phyloP scores from a whole-genome alignment of 495 filamentous ascomycete species.

The Terfezia boudieri region DNA sequence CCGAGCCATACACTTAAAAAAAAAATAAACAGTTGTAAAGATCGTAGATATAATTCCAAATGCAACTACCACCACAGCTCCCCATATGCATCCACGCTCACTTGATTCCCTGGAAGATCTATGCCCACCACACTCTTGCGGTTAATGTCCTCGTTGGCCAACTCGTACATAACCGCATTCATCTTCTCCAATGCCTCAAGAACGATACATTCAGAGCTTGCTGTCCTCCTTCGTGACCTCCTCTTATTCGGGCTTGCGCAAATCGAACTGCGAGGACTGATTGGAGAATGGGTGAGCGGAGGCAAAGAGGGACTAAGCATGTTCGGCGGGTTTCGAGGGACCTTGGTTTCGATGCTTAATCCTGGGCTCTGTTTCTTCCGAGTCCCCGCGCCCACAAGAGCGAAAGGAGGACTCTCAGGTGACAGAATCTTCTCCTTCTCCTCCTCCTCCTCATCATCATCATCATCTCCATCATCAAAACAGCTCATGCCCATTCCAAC shows the following conservation, averaged over 20 bases:
- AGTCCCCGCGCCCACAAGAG: neutral
- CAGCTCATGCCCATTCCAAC: neutral
- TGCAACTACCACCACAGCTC: constrained; percentile 7
- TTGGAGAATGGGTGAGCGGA: neutral
- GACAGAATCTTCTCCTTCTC: neutral
- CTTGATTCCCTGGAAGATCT: neutral
- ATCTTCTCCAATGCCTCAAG: constrained; percentile 16
- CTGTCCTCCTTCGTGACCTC: constrained; percentile 13
- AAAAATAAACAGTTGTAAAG: neutral
- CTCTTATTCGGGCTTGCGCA: constrained; percentile 4
- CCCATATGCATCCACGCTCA: neutral
- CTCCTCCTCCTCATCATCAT: neutral
- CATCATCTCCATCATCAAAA: neutral
- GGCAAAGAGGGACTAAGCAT: neutral
- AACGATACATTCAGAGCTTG: constrained; percentile 17
- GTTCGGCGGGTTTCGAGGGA: neutral
- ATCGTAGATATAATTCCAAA: neutral
- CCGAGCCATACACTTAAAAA: neutral
- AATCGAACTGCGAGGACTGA: neutral
- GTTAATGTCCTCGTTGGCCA: neutral
- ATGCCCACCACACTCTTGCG: neutral
- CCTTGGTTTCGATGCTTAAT: neutral
- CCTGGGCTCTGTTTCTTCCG: neutral
- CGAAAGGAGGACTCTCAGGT: neutral
- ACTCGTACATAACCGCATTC: neutral